These are phyloP conservation scores for Vanilla planifolia DNA, from an alignment of 106 monocot species.

Conservation along the genomic window DNA sequence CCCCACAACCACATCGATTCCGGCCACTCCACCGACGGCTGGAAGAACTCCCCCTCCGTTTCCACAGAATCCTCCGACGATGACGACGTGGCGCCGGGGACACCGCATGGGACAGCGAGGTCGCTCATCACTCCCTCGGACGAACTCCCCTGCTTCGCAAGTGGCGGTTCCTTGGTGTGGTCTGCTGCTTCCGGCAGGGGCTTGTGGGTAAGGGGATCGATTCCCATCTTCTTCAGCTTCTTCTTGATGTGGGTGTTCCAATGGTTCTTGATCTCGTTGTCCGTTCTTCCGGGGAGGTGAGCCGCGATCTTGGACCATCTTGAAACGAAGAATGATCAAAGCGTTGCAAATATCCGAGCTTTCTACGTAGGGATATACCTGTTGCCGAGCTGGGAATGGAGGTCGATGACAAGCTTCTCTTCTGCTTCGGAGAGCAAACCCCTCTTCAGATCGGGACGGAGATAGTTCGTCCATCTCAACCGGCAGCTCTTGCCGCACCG, in stretches of 20 bases:
- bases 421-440: slow-evolving; percentile 28
- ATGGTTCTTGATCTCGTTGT: slow-evolving; percentile 87
- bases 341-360: no score
- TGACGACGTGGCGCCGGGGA: not conserved
- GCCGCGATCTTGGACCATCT: slow-evolving; percentile 85
- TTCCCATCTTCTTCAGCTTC: slow-evolving; percentile 77
- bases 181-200: slow-evolving; percentile 22
- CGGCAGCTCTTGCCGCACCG: slow-evolving; percentile 37
- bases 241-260: slow-evolving; percentile 94
- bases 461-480: slow-evolving; percentile 34
- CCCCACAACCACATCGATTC: slow-evolving; percentile 33
- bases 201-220: slow-evolving; percentile 65
- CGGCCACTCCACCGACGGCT: slow-evolving; percentile 36
- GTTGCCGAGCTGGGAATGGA: slow-evolving; percentile 26
- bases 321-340: not conserved
- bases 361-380: slow-evolving; percentile 3
- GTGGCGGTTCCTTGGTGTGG: no score
- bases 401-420: slow-evolving; percentile 27
- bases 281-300: slow-evolving; percentile 65
- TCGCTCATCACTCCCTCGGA: slow-evolving; percentile 35
- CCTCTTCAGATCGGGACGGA: slow-evolving; percentile 34
- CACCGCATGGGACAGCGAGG: slow-evolving; percentile 24
- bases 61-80: not conserved
- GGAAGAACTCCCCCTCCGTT: not conserved
- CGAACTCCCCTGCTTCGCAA: slow-evolving; percentile 45